Evolutionary conservation across 169 alveolate species (phyloP).

Genomic region (Neospora caninum): DNA sequence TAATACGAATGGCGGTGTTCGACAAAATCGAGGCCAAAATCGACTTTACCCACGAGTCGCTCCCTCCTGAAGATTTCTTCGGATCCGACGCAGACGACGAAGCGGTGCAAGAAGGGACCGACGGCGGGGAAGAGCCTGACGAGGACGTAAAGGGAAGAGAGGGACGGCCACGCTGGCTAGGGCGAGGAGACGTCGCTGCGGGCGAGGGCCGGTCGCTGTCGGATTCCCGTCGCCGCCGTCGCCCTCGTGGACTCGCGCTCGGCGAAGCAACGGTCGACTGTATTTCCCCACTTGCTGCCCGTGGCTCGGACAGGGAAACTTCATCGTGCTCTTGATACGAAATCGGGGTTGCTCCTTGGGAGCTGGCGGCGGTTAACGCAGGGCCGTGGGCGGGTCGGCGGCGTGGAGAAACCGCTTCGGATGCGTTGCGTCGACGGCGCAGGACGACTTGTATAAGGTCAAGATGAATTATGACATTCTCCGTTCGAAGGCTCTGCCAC

Average conservation of each 20-base stretch:
- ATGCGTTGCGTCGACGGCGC: background rate
- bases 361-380: background rate
- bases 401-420: background rate
- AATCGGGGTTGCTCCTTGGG: too few species aligned
- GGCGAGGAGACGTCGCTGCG: background rate
- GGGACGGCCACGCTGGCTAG: background rate
- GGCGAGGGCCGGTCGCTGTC: background rate
- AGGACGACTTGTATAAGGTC: background rate
- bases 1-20: background rate
- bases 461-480: background rate
- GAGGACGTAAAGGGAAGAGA: background rate
- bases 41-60: background rate
- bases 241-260: too few species aligned
- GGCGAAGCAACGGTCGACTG: too few species aligned
- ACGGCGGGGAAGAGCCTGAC: background rate
- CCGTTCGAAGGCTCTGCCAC: conserved; percentile 14
- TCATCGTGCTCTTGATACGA: too few species aligned
- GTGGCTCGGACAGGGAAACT: too few species aligned
- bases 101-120: background rate
- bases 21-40: conserved; percentile 12
- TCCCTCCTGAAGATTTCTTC: background rate
- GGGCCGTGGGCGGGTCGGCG: background rate
- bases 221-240: too few species aligned
- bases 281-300: too few species aligned
- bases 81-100: background rate